Percentiles rank a stretch among this genome's conserved stretches.
Evolutionary conservation across 768 basidiomycete species (phyloP).

Genomic region (Mycena albidolilacea): DNA sequence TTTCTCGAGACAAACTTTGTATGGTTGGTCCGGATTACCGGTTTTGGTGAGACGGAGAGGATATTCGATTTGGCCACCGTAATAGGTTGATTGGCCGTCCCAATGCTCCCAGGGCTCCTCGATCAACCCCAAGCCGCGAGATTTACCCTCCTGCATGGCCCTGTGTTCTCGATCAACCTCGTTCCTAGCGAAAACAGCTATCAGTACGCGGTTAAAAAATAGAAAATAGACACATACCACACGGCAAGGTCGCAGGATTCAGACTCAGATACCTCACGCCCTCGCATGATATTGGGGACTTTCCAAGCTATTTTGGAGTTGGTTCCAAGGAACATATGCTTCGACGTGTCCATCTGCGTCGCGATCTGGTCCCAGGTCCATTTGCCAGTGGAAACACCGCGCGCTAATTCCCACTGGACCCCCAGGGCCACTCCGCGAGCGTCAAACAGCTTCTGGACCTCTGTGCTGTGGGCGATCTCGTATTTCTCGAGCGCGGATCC

Average conservation of each 20-base stretch:
- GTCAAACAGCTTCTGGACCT: slow-evolving; percentile 26
- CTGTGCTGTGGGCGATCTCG: slow-evolving; percentile 26
- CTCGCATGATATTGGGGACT: slow-evolving; percentile 17
- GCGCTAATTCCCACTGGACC: slow-evolving; percentile 37
- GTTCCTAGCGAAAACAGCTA: slow-evolving; percentile 47
- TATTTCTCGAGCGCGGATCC: slow-evolving; percentile 23
- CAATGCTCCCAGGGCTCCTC: slow-evolving; percentile 54
- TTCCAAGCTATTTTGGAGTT: slow-evolving; percentile 7
- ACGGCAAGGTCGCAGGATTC: slow-evolving; percentile 42
- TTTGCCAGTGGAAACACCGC: slow-evolving; percentile 13
- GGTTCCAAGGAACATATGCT: neutral
- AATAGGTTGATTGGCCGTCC: slow-evolving; percentile 68
- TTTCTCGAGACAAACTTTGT: slow-evolving; percentile 63
- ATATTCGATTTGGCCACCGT: slow-evolving; percentile 80
- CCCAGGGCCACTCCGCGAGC: slow-evolving; percentile 22
- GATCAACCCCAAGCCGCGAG: slow-evolving; percentile 74
- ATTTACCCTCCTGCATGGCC: slow-evolving; percentile 68
- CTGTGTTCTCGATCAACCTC: slow-evolving; percentile 78
- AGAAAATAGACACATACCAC: slow-evolving; percentile 49
- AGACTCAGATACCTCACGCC: neutral
- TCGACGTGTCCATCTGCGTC: neutral
- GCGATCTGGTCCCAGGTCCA: slow-evolving; percentile 31
- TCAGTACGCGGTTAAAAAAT: slow-evolving; percentile 11
- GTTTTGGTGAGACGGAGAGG: slow-evolving; percentile 57
- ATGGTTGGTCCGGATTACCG: neutral